Evolutionary conservation across 306 rosid species (phyloP).

Genomic region (Mucuna pruriens): DNA sequence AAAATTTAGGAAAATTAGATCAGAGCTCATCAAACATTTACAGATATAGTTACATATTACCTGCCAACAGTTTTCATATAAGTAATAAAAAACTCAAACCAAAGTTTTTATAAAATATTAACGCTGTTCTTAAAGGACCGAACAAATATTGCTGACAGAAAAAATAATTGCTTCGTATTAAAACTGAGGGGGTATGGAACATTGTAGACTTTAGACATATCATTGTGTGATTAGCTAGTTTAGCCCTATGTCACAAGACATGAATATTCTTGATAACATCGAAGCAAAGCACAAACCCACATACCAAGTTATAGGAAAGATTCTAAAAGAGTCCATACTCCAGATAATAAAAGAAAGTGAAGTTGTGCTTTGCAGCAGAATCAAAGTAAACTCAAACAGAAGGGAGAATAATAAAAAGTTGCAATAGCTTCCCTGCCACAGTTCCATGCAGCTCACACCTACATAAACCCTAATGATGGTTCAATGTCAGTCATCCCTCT

Average conservation of each 20-base stretch:
- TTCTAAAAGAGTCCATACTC: constrained; percentile 43
- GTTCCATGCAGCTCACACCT: constrained; percentile 54
- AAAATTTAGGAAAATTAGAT: no score
- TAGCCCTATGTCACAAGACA: constrained; percentile 70
- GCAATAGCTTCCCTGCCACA: constrained; percentile 64
- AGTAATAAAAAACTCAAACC: no score
- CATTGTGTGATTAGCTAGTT: not conserved
- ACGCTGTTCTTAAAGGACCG: no score
- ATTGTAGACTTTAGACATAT: not conserved
- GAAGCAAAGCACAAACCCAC: constrained; percentile 84
- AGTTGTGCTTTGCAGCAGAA: constrained; percentile 75
- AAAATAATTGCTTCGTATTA: not conserved
- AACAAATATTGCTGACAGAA: no score
- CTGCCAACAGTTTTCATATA: no score
- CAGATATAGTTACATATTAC: no score
- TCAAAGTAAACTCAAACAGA: constrained; percentile 63
- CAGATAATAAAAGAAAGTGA: constrained; percentile 52
- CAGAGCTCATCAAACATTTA: no score
- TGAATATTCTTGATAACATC: constrained; percentile 67
- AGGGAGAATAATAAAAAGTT: constrained; percentile 61
- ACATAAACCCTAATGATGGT: constrained; percentile 57
- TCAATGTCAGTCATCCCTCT: constrained; percentile 45
- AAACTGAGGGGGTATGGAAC: not conserved
- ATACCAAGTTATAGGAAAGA: constrained; percentile 57
- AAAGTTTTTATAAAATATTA: no score